These are phyloP conservation scores for Paspalum notatum DNA, from an alignment of 176 grass and related monocot species.

Conservation along the genomic window DNA sequence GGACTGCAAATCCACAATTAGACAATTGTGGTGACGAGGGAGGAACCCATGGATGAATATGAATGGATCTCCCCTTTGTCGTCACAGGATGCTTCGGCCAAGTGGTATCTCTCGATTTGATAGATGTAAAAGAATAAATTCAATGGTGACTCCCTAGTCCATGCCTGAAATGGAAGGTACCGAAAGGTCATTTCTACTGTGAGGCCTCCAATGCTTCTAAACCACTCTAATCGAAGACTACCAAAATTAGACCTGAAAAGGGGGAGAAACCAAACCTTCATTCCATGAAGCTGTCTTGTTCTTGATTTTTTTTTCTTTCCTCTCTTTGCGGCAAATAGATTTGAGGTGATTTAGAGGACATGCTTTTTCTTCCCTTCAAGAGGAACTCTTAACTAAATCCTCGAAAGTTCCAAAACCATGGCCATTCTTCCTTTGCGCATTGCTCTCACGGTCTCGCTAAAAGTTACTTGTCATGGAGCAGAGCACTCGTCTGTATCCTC, in stretches of 20 bases:
- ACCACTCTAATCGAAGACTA: no score
- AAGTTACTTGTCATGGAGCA: slow-evolving; percentile 17
- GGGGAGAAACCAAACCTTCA: background rate
- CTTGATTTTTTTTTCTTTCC: background rate
- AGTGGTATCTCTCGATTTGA: no score
- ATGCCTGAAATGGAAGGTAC: background rate
- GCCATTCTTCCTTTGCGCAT: background rate
- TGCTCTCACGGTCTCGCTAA: background rate
- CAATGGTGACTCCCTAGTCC: background rate
- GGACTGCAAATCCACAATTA: no score
- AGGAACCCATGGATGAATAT: no score
- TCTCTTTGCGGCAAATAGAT: background rate
- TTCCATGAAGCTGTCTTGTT: background rate
- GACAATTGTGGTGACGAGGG: no score
- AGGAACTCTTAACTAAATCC: background rate
- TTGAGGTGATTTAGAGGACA: background rate
- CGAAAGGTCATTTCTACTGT: background rate
- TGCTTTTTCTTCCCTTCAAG: background rate
- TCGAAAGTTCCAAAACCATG: background rate
- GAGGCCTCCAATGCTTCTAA: background rate
- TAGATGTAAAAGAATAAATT: no score
- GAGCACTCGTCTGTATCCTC: slow-evolving; percentile 6
- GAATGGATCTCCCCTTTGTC: no score
- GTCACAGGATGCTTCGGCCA: no score
- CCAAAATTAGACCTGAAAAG: no score